Evolutionary conservation across 495 filamentous ascomycete species (phyloP).

Genomic region (Aspergillus mulundensis): DNA sequence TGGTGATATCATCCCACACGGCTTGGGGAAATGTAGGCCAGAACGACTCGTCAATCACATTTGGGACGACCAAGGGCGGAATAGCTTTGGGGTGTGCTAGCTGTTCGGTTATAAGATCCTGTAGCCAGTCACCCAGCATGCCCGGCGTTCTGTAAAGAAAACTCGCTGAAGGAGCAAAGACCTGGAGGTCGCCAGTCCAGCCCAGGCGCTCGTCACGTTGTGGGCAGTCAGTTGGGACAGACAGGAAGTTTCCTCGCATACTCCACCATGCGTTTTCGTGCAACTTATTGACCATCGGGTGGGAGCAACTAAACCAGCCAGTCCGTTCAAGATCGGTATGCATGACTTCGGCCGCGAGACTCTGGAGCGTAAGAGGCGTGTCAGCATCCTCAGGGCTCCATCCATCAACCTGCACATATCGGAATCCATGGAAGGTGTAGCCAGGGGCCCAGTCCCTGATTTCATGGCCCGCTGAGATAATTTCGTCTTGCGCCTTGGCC

Average conservation of each 20-base stretch:
- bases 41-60: constrained; percentile 23
- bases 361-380: not conserved
- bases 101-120: constrained; percentile 42
- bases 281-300: constrained; percentile 45
- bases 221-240: constrained; percentile 52
- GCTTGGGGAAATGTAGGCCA: constrained; percentile 32
- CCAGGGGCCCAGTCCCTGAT: constrained; percentile 21
- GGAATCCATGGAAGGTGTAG: not conserved
- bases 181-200: constrained; percentile 52
- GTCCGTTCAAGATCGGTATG: constrained; percentile 49
- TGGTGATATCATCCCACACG: constrained; percentile 47
- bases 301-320: constrained; percentile 44
- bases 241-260: constrained; percentile 53
- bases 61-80: constrained; percentile 39
- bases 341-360: constrained; percentile 26
- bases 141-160: constrained; percentile 49
- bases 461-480: constrained; percentile 27
- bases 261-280: constrained; percentile 49
- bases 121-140: constrained; percentile 48
- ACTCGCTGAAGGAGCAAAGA: constrained; percentile 45
- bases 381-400: constrained; percentile 2
- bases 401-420: constrained; percentile 1
- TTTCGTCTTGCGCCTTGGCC: constrained; percentile 41
- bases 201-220: constrained; percentile 54
- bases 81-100: constrained; percentile 8